Evolutionary conservation across 2,329 filamentous ascomycete genomes (phyloP).

Genomic region (Cercospora berteroae): DNA sequence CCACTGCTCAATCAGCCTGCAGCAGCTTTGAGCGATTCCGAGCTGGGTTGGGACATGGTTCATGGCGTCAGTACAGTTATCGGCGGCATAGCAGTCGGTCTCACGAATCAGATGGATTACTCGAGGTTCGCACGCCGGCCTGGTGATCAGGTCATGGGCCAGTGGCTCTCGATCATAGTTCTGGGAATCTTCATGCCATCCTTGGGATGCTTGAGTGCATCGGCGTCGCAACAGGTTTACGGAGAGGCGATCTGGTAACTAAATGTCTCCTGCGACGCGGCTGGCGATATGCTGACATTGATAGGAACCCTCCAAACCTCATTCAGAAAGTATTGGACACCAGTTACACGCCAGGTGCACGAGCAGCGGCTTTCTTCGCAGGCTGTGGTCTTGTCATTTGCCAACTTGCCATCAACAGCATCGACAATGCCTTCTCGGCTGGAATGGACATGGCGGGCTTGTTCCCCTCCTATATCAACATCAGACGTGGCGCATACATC

Average conservation of each 20-base stretch:
- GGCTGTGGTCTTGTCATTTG: constrained; percentile 46
- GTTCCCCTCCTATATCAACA: constrained; percentile 56
- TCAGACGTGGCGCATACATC: constrained; percentile 54
- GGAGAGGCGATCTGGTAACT: constrained; percentile 50
- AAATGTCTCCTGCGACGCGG: constrained; percentile 31
- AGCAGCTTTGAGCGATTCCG: constrained; percentile 36
- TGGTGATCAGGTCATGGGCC: constrained; percentile 48
- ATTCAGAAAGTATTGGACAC: constrained; percentile 42
- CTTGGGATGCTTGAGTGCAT: constrained; percentile 59
- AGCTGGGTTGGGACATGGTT: constrained; percentile 43
- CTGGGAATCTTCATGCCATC: constrained; percentile 52
- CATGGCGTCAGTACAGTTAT: constrained; percentile 44
- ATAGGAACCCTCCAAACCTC: constrained; percentile 44
- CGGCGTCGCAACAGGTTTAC: constrained; percentile 54
- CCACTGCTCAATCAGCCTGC: constrained; percentile 34
- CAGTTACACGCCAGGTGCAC: constrained; percentile 33
- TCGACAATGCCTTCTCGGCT: constrained; percentile 51
- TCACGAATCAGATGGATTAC: constrained; percentile 45
- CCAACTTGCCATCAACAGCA: constrained; percentile 47
- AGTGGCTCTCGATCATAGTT: constrained; percentile 47
- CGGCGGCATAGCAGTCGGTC: constrained; percentile 46
- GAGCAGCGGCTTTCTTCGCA: constrained; percentile 50
- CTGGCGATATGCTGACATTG: constrained; percentile 37
- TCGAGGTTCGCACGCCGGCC: constrained; percentile 38
- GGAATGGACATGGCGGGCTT: constrained; percentile 58